Evolutionary conservation across 2,329 filamentous ascomycete species (phyloP).

Genomic region (Pyricularia grisea): DNA sequence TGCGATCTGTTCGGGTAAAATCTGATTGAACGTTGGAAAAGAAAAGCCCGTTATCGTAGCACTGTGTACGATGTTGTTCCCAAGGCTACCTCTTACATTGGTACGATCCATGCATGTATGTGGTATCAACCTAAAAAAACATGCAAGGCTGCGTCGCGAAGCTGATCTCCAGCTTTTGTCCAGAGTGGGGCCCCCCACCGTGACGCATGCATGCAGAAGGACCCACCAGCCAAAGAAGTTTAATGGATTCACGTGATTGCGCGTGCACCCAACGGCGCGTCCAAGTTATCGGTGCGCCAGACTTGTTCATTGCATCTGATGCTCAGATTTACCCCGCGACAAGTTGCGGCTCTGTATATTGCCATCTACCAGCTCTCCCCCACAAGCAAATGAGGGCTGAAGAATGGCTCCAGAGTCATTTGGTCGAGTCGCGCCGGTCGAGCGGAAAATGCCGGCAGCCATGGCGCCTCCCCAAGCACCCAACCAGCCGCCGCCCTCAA

Average conservation of each 20-base stretch:
- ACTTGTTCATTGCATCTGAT: neutral
- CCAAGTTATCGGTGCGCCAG: neutral
- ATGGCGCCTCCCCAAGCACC: conserved; percentile 4
- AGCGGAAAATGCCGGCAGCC: neutral
- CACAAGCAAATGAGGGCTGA: neutral
- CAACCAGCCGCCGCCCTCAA: conserved; percentile 55
- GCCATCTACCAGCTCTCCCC: neutral
- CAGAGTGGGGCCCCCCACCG: neutral
- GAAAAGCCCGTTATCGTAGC: neutral
- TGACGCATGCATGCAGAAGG: neutral
- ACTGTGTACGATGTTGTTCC: neutral
- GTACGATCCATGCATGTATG: neutral
- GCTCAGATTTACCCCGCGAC: neutral
- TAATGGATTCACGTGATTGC: conserved; percentile 3
- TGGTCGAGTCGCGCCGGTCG: conserved; percentile 8
- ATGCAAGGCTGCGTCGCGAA: neutral
- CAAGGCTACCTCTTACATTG: neutral
- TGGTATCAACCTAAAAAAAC: neutral
- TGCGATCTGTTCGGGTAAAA: neutral
- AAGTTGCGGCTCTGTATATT: neutral
- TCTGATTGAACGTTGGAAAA: neutral
- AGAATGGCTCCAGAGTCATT: conserved; percentile 14
- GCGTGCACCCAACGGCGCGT: neutral
- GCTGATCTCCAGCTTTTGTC: neutral
- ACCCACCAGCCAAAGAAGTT: neutral